Base-by-base conservation (phyloP, 2,329 filamentous ascomycete species). In the Fusarium sp. region DNA sequence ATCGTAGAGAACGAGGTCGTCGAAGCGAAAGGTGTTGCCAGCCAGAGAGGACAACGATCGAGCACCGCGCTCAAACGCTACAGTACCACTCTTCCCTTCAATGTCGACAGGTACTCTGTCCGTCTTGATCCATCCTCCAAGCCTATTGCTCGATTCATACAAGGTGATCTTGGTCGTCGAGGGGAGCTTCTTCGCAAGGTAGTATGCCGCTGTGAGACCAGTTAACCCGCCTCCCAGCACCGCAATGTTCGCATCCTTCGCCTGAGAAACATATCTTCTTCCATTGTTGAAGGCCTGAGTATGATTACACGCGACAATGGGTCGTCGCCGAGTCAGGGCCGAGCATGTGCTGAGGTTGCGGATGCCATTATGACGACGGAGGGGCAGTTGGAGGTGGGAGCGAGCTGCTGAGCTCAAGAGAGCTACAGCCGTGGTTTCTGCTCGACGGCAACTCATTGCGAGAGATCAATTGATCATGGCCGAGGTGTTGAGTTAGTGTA, bases 61-160 rank as follows among this genome's bases (percentile, higher is more conserved):
- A 23, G 96, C 93, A 0, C 95, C 96, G 70, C 89, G 87, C 81
- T 99, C 95, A 74, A 98, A 93, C 28, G 92, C 80, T 33, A 97
- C 86, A 5, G 75, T 78, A 16, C 79, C 82, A 48, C 85, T 80
- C 23, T 85, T 84, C 18, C 88, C 92, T 37, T 86, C 84, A 7
- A 84, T 80, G 12, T 80, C 77, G 16, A 92, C 86, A 3, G 87
- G 78, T 15, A 92, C 84, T 50, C 81, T 82, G 69, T 90, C 86
- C 3, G 92, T 93, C 67, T 89, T 82, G 39, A 98, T 84, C 94
- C 94, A 98, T 44, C 96, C 96, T 42, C 96, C 96, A 2, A 95
- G 78, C 21, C 89, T 85, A 23, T 86, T 77, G 28, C 84, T 86
- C 21, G 86, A 86, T 78, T 99, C 96, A 79, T 93, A 97, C 12